phyloP scores from a whole-genome alignment of 2,329 filamentous ascomycete genomes.

The Colletotrichum cuscutae region DNA sequence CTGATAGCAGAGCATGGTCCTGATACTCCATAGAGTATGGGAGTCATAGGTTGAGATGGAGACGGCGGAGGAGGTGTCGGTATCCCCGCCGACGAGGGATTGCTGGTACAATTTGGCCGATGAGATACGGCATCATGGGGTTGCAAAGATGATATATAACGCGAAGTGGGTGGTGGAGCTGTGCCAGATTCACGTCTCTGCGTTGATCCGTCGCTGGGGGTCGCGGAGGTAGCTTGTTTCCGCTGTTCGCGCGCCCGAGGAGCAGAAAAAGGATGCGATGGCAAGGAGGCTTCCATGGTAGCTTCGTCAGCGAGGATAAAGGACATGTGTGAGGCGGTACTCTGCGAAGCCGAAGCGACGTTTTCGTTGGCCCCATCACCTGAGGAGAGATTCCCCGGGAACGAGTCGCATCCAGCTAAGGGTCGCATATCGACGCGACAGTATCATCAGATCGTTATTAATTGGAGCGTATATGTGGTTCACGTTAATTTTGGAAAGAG shows the following conservation, averaged over 20 bases:
- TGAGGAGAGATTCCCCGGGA: slow-evolving; percentile 37
- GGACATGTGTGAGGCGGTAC: slow-evolving; percentile 57
- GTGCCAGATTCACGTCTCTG: slow-evolving; percentile 14
- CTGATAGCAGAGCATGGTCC: slow-evolving; percentile 56
- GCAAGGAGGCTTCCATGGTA: slow-evolving; percentile 53
- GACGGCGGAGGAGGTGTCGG: slow-evolving; percentile 33
- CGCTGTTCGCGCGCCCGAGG: slow-evolving; percentile 44
- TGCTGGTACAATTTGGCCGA: background rate
- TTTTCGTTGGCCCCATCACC: slow-evolving; percentile 22
- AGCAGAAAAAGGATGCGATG: slow-evolving; percentile 38
- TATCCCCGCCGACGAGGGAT: slow-evolving; percentile 13
- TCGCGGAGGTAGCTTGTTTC: slow-evolving; percentile 39
- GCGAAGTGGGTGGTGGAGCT: background rate
- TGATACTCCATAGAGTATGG: slow-evolving; percentile 53
- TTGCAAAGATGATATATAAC: slow-evolving; percentile 39
- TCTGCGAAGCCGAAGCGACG: slow-evolving; percentile 30
- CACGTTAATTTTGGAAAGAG: background rate
- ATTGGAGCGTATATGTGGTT: background rate
- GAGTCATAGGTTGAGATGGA: slow-evolving; percentile 57
- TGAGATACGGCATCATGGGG: slow-evolving; percentile 1
- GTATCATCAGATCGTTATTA: slow-evolving; percentile 11
- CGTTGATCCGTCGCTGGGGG: background rate
- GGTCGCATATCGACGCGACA: slow-evolving; percentile 52
- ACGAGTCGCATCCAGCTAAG: slow-evolving; percentile 56
- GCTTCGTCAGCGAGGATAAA: slow-evolving; percentile 64